Evolutionary conservation across 257 asterid species (phyloP).

Genomic region (Hygrophila difformis): DNA sequence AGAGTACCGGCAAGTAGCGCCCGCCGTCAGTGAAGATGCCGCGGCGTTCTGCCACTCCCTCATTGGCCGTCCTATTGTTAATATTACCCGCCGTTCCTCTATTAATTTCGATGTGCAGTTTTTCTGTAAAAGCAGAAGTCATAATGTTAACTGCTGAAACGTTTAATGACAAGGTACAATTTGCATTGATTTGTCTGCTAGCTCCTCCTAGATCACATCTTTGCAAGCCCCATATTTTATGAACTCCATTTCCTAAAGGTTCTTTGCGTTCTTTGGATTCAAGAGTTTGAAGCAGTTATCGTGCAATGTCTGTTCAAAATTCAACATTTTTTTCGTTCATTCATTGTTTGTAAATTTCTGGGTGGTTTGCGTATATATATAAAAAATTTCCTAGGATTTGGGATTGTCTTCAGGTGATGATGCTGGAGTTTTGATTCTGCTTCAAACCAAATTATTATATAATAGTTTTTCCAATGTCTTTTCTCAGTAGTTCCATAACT

Average conservation of each 20-base stretch:
- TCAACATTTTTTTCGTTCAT: too few species aligned
- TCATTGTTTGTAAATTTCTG: too few species aligned
- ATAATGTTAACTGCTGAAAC: constrained; percentile 67
- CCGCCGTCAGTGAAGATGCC: not conserved
- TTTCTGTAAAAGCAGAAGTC: constrained; percentile 61
- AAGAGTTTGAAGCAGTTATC: not conserved
- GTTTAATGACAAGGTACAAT: constrained; percentile 72
- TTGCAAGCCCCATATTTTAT: not conserved
- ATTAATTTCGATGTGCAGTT: constrained; percentile 23
- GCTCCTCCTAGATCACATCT: constrained; percentile 13
- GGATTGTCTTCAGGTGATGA: too few species aligned
- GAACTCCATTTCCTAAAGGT: not conserved
- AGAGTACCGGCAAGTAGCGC: not conserved
- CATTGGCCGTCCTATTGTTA: not conserved
- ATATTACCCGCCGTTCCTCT: constrained; percentile 23
- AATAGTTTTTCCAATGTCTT: too few species aligned
- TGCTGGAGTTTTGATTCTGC: too few species aligned
- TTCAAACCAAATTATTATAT: too few species aligned
- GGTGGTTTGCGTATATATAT: too few species aligned
- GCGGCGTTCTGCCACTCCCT: not conserved
- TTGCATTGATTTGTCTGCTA: not conserved
- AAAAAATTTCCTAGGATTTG: too few species aligned
- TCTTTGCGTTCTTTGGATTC: not conserved
- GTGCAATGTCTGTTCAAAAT: too few species aligned
- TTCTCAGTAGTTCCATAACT: too few species aligned